Evolutionary conservation across 106 monocot genomes (phyloP), one percentile per base, ranked within the genome.

Genomic region (Dendrobium chrysotoxum): DNA sequence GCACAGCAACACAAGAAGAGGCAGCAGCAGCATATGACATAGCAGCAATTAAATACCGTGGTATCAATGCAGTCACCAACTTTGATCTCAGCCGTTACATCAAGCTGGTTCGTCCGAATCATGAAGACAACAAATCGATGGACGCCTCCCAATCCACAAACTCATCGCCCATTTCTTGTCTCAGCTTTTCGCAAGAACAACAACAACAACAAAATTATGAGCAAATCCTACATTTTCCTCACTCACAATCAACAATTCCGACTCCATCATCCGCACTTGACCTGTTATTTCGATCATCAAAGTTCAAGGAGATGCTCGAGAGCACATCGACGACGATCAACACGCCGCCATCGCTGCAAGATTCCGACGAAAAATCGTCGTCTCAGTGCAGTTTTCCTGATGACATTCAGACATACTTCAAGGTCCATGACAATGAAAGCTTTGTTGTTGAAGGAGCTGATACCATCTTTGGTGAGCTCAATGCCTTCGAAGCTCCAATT

Each of bases 1-100:
- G 10, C 11, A 47, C 53, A 83, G 83, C 83, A 18, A 83, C 83
- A 40, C 90, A 93, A 64, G 93, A 96, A 79, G 96, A 93, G 44
- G 96, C 96, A 0, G 96, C 96, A 23, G 86, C 79, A 5, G 96
- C 96, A 5, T 96, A 96, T 80, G 96, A 96, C 86, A 90, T 89
- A 88, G 96, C 96, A 10, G 96, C 96, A 3, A 93, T 96, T 57
- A 93, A 93, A 79, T 88, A 96, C 81, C 83, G 96, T 3, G 93
- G 96, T 1, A 87, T 88, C 17, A 93, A 91, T 50, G 96, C 96
- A 1, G 90, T 96, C 42, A 96, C 96, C 54, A 96, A 93, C 83
- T 96, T 96, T 78, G 88, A 88, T 53, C 85, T 93, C 53, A 93
- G 90, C 66, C 91, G 91, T 25, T 96, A 94, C 80, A 79, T 87